Conservation (phyloP, 2,329 filamentous ascomycete species). For the Beauveria bassiana region DNA sequence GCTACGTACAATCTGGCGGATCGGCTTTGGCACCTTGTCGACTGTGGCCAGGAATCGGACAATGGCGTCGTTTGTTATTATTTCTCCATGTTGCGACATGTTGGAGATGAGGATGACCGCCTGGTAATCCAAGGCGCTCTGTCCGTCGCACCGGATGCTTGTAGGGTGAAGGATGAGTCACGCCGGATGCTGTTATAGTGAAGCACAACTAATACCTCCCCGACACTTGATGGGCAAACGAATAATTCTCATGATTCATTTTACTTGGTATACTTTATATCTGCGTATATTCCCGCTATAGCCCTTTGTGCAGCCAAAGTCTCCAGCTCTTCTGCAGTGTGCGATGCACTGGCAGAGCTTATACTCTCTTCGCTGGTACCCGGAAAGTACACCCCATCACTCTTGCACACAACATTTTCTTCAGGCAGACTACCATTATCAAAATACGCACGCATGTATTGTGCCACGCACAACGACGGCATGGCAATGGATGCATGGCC, state of each 20-base stretch:
- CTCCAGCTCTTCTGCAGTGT: constrained; percentile 9
- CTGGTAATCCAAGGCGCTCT: background rate
- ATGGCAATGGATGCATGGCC: constrained; percentile 34
- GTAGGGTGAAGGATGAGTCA: background rate
- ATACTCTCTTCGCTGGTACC: constrained; percentile 18
- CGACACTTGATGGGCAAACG: background rate
- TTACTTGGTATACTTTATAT: background rate
- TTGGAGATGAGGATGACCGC: background rate
- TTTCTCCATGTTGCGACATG: background rate
- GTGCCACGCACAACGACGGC: constrained; percentile 28
- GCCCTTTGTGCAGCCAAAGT: constrained; percentile 11
- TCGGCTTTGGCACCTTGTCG: background rate
- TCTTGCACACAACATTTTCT: constrained; percentile 27
- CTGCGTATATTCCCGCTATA: background rate
- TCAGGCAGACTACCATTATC: constrained; percentile 30
- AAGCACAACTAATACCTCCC: background rate
- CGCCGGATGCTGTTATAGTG: background rate
- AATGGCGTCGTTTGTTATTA: background rate
- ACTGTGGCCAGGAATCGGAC: background rate
- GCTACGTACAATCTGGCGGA: background rate
- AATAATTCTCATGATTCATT: background rate
- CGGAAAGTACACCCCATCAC: constrained; percentile 31
- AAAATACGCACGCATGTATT: constrained; percentile 29
- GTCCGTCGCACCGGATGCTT: background rate
- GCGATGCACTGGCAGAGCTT: background rate